Base-by-base conservation (phyloP, 805 yeast genomes). In the Starmerella ratchasimensis region DNA sequence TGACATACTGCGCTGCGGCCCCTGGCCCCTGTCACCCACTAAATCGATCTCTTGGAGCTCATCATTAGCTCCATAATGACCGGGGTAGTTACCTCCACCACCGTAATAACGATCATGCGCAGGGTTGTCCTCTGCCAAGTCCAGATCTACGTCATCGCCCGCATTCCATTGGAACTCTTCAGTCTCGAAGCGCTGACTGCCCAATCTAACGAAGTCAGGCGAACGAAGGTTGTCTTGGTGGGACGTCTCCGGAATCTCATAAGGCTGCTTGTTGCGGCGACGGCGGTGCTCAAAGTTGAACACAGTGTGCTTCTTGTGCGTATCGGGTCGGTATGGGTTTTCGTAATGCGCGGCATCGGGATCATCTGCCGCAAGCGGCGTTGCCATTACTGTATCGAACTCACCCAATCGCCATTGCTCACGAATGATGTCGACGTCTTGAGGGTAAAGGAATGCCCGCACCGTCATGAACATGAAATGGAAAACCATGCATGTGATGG, bases 401-500 rank as follows among this genome's bases (percentile, higher is more conserved):
- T 61, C 68, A 6, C 82, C 81, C 40, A 59, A 49, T 11, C 59
- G 57, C 42, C 68, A 72, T 43, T 68, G 57, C 48, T 79, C 90
- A 38, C 90, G 64, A 37, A 80, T 64, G 39, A 78, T 74, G 50
- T 80, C 93, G 31, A 75, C 65, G 50, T 80, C 90, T 29, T 59
- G 56, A 2, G 93, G 93, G 24, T 49, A 50, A 55, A 69, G 74
- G 41, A 73, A 61, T 38, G 69, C 64, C 46, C 60, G 68, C 35
- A 69, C 44, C 31, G 71, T 61, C 53, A 77, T 76, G 46, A 54
- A 64, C 8, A 64, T 52, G 52, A 76, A 69, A 38, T 84, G 69
- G 13, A 93, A 90, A 31, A 77, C 51, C 37, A 80, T 46, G 48
- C 77, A 70, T 13, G 62, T 54, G 7, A 76, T 52, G 1, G 71